phyloP scores from a whole-genome alignment of 176 grass and related monocot genomes.

The Hsuehochloa calcarea region DNA sequence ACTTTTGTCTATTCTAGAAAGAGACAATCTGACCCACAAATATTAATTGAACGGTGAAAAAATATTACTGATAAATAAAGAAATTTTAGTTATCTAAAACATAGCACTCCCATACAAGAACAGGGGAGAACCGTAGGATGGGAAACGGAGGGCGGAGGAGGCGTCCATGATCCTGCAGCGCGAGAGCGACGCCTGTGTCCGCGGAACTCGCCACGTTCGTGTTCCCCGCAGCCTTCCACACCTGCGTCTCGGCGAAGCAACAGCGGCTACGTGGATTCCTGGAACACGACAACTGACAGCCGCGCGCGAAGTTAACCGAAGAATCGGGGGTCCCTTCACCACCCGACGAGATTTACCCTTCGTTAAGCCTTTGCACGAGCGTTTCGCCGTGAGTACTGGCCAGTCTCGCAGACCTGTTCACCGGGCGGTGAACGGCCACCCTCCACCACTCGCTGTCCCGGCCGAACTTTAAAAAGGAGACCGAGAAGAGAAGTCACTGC shows the following conservation, averaged over 20 bases:
- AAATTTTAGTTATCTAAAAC: too few relatives aligned
- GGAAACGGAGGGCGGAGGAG: background rate
- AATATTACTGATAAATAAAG: too few relatives aligned
- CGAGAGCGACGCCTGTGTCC: conserved; percentile 48
- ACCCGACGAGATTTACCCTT: background rate
- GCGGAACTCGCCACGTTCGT: conserved; percentile 45
- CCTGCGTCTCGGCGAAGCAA: background rate
- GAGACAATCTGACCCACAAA: too few relatives aligned
- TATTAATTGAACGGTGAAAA: too few relatives aligned
- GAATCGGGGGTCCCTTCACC: conserved; percentile 40
- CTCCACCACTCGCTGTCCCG: conserved; percentile 34
- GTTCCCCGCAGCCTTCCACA: background rate
- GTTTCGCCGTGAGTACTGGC: background rate
- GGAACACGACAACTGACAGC: conserved; percentile 27
- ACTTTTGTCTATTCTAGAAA: too few relatives aligned
- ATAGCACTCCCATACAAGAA: too few relatives aligned
- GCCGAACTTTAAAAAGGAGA: conserved; percentile 40
- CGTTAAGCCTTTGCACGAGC: background rate
- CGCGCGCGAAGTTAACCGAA: conserved; percentile 1
- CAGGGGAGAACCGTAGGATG: conserved; percentile 16
- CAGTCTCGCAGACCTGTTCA: background rate
- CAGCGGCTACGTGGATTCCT: conserved; percentile 40
- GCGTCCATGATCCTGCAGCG: background rate
- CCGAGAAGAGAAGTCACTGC: conserved; percentile 8
- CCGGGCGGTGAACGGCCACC: conserved; percentile 40